These are phyloP conservation scores for Cryptococcus sp. DNA, from an alignment of 1,284 basidiomycete genomes.

Conservation along the genomic window DNA sequence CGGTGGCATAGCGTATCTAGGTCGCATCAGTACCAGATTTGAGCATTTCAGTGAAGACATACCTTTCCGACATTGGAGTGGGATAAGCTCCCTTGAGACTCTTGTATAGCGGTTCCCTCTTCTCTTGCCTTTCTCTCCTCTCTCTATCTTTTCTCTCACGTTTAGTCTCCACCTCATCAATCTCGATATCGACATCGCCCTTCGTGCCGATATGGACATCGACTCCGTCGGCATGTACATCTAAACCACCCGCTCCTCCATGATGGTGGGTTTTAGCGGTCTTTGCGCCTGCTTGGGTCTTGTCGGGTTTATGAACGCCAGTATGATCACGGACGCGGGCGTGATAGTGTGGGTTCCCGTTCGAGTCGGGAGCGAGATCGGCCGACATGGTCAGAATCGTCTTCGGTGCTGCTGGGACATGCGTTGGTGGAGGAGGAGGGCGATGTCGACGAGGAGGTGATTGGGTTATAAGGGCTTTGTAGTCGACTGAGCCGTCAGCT, in stretches of 20 bases:
- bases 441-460: conserved; percentile 11
- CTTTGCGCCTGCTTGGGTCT: not conserved
- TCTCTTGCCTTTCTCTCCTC: conserved; percentile 13
- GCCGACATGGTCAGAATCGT: conserved; percentile 31
- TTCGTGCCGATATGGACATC: not conserved
- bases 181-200: conserved; percentile 5
- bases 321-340: conserved; percentile 27
- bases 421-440: conserved; percentile 1
- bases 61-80: conserved; percentile 30
- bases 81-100: conserved; percentile 13
- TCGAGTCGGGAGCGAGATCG: conserved; percentile 23
- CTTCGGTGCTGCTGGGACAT: conserved; percentile 12
- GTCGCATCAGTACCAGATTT: not conserved
- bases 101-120: conserved; percentile 19
- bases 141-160: conserved; percentile 17
- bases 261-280: not conserved
- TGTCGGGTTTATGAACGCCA: conserved; percentile 7
- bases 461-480: conserved; percentile 19
- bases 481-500: conserved; percentile 19
- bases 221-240: not conserved
- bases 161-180: conserved; percentile 11
- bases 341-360: conserved; percentile 31
- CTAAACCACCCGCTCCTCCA: not conserved
- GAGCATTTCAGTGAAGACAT: conserved; percentile 2
- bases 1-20: conserved; percentile 30